Evolutionary conservation across 2,329 filamentous ascomycete genomes (phyloP), one percentile per base, ranked within the genome.

Genomic region (Trichoderma pleuroti): DNA sequence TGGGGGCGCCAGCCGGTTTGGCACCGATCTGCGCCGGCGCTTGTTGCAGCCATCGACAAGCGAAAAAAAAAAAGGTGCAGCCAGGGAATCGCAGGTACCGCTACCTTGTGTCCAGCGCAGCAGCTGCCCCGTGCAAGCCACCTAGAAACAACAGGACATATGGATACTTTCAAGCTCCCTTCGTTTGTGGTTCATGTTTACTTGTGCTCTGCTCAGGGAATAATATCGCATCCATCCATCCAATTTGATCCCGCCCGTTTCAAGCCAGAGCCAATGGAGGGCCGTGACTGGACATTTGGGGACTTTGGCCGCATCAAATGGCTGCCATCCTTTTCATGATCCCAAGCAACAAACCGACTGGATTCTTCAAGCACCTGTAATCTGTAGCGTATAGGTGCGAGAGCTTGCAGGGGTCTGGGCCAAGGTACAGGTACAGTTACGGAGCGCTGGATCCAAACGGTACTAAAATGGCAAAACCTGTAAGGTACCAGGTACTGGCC

Each of bases 21-120:
- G 68, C 68, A 70, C 60, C 60, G 68, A 70, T 70, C 68, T 63
- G 68, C 68, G 68, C 68, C 59, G 59, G 68, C 68, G 68, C 68
- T 70, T 70, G 60, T 56, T 63, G 68, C 56, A 69, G 66, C 66
- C 65, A 68, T 42, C 65, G 42, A 69, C 66, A 69, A 54, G 57
- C 66, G 66, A 54, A 46, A 46, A 49, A 49, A 54, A 46, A 46
- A 49, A 49, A 26, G 52, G 54, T n/a, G 26, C 54, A 59, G 26
- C 26, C 49, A 56, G 52, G 64, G 24, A 42, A 56, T 66, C 28
- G 63, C 52, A 42, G 52, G 64, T 67, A 66, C 28, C 49, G n/a
- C 39, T 64, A 66, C 63, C 34, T 66, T 66, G 28, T 6, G 32
- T 28, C 24, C 64, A 57, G n/a, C 12, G 36, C 60, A 63, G 18